Base-by-base conservation (phyloP, 352 stramenopile genomes). In the Halophytophthora batemanensis region DNA sequence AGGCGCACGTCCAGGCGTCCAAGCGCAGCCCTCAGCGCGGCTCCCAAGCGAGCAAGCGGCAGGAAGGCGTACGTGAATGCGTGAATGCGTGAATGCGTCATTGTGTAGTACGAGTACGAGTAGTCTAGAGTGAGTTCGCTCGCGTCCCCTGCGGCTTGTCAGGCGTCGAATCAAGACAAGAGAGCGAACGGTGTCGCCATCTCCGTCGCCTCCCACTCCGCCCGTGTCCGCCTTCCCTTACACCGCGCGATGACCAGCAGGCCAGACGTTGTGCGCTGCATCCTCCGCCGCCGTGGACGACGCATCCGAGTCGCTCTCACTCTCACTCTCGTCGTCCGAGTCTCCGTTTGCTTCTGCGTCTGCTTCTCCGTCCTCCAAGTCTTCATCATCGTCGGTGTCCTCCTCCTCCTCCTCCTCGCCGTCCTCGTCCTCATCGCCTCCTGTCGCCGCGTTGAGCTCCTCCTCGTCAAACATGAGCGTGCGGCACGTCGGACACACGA, bases 401-500 rank as follows among this genome's bases (percentile, higher is more conserved):
- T 69, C 46, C 17, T 50, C 61, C 35, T 69, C 47, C 8, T 48
- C 42, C 10, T 44, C 36, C 21, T 61, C 48, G 1, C 56, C 45
- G 6, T 61, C 41, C 15, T 59, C 45, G 6, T 61, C 41, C 15
- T 49, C 57, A 1, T 59, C 52, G 13, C 61, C 53, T 15, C 55
- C 53, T 10, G 23, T 53, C 3, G 37, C 52, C 15, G 50, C 63
- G 23, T 59, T 61, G 15, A 66, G 56, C 45, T 72, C 60, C 15
- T 74, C 61, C 15, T 65, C 50, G 2, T 71, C 64, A 41, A 84
- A 66, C 47, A 92, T 78, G 23, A 59, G 56, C 12, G 63, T 80
- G 17, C 79, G 71, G 29, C 82, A 93, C 18, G 62, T 79, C 22
- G 82, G 82, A 63, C 82, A 93, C 35, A 69, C 50, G 25, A 67